Base-by-base conservation (phyloP, 495 filamentous ascomycete genomes). In the Cercophora sp. region DNA sequence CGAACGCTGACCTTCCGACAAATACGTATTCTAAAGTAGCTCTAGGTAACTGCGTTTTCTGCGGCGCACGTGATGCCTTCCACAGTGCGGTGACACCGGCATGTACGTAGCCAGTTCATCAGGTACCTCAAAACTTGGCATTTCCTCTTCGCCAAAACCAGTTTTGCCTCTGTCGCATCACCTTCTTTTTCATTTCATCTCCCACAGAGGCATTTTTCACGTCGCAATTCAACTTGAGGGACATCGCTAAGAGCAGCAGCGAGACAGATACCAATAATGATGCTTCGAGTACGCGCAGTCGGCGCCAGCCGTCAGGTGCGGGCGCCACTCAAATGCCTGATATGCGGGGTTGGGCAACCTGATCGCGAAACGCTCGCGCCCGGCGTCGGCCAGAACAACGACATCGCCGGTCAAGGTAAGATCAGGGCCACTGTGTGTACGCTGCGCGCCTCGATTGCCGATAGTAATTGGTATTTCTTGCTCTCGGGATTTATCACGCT, bases 241-340 rank as follows among this genome's bases (percentile, higher is more conserved):
- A 46, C 13, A 25, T 46, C 18, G 34, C 42, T 46, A 46, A 15
- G 42, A 24, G 42, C 42, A 46, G 22, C 42, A 46, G n/a, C 20
- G 24, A 46, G 24, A 46, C 19, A 27, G 42, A n/a, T 25, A 46
- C 20, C 23, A 26, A 46, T 46, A 5, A 27, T 27, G 43, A 43
- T 43, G 20, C 43, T 47, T 47, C 43, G 43, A 45, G 20, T 25
- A 27, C 25, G 43, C 25, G 43, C 43, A 44, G 43, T 47, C 25
- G 43, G 43, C 25, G 25, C 43, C 43, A 47, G 43, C 43, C 25
- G 43, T 47, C 9, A 32, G 43, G 26, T 16, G 43, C 43, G 25
- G 20, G 32, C 42, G 43, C 43, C 43, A 47, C 42, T 16, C 5
- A 46, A 47, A 32, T 47, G 43, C 6, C 43, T 32, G 41, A 39